A percentile compares a stretch with the other conserved stretches of the same genome.
Conservation (phyloP, 768 basidiomycete genomes). For the Crassisporium funariophilum region DNA sequence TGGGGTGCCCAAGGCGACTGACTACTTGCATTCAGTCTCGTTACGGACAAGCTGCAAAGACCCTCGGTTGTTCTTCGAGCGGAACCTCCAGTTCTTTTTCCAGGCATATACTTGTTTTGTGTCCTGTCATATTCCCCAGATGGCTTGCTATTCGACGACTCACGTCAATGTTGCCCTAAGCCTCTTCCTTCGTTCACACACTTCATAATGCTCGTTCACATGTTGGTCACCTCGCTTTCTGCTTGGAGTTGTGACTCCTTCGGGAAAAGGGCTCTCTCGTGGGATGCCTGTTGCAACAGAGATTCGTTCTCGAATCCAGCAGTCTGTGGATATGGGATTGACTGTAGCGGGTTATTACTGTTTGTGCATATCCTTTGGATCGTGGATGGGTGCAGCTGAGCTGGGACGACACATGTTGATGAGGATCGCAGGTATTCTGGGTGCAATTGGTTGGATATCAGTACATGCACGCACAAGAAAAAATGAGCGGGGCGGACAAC, state of each 20-base stretch:
- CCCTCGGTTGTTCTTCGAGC: slow-evolving; percentile 10
- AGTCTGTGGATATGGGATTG: slow-evolving; percentile 14
- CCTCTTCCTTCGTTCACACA: slow-evolving; percentile 1
- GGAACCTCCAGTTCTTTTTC: slow-evolving; percentile 3
- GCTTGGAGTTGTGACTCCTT: slow-evolving; percentile 42
- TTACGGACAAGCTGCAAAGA: slow-evolving; percentile 22
- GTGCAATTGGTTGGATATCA: slow-evolving; percentile 26
- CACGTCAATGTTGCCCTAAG: neutral
- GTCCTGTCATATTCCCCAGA: slow-evolving; percentile 7
- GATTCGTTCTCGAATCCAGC: slow-evolving; percentile 58
- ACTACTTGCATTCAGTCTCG: slow-evolving; percentile 21
- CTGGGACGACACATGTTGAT: slow-evolving; percentile 11
- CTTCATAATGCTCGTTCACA: slow-evolving; percentile 11
- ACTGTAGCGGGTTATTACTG: slow-evolving; percentile 7
- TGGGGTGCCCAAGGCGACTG: slow-evolving; percentile 12
- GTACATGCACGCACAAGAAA: slow-evolving; percentile 36
- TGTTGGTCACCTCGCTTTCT: slow-evolving; percentile 25
- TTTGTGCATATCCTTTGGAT: slow-evolving; percentile 1
- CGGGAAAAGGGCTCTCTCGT: slow-evolving; percentile 32
- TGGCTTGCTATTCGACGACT: slow-evolving; percentile 13
- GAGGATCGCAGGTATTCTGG: slow-evolving; percentile 21
- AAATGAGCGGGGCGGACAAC: slow-evolving; percentile 19
- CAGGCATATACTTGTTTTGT: slow-evolving; percentile 9
- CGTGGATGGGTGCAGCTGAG: slow-evolving; percentile 7
- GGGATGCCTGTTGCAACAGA: slow-evolving; percentile 42